These are phyloP conservation scores for Ophiosphaerella herpotricha DNA, from an alignment of 2,329 filamentous ascomycete genomes.

Conservation along the genomic window DNA sequence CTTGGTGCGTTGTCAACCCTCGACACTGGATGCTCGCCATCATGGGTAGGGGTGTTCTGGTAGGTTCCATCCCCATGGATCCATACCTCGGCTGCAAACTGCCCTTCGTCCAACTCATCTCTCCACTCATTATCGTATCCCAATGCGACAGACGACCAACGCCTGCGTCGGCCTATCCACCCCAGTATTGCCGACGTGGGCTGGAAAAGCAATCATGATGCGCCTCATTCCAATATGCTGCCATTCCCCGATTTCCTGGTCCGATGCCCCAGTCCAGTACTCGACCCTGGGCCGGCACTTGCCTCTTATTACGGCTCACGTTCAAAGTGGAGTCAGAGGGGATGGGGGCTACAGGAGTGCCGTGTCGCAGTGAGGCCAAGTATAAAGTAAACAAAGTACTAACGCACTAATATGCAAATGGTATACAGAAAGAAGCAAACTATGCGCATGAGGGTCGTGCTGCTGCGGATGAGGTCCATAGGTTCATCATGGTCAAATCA, in stretches of 20 bases:
- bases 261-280: constrained; percentile 12
- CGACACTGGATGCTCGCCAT: constrained; percentile 18
- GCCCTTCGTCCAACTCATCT: constrained; percentile 22
- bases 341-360: constrained; percentile 21
- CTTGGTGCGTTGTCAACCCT: constrained; percentile 13
- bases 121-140: constrained; percentile 32
- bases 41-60: constrained; percentile 16
- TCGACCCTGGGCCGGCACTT: constrained; percentile 8
- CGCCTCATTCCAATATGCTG: constrained; percentile 15
- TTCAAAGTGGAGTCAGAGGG: constrained; percentile 15
- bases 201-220: constrained; percentile 32
- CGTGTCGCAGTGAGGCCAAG: constrained; percentile 6
- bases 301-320: constrained; percentile 20
- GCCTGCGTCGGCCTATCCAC: constrained; percentile 35
- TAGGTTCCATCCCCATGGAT: constrained; percentile 22
- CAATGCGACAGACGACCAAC: constrained; percentile 26
- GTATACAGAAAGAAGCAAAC: constrained; percentile 33
- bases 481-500: constrained; percentile 11
- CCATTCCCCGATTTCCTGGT: constrained; percentile 12
- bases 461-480: constrained; percentile 14
- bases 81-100: constrained; percentile 16
- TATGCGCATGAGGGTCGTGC: constrained; percentile 4
- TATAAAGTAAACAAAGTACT: constrained; percentile 15
- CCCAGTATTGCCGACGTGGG: constrained; percentile 27
- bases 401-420: constrained; percentile 24